Evolutionary conservation across 805 yeast genomes (phyloP).

Genomic region (Hemisphaericaspora nanyangensis): DNA sequence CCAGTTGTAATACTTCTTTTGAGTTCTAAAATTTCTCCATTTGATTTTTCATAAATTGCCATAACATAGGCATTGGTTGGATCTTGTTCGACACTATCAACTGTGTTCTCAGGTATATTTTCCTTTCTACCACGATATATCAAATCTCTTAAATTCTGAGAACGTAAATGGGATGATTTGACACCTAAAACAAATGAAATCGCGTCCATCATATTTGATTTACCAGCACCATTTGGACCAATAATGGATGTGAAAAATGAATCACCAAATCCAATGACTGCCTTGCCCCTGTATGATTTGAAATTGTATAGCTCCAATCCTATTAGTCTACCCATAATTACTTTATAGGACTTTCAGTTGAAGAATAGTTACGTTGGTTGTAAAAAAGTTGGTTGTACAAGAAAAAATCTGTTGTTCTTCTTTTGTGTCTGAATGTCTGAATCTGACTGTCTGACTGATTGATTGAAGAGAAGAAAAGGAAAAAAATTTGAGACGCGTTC

Average conservation of each 20-base stretch:
- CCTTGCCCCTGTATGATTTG: conserved; percentile 82
- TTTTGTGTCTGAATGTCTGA: too few relatives aligned
- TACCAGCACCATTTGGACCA: conserved; percentile 99
- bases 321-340: conserved; percentile 71
- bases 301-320: conserved; percentile 81
- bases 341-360: too few relatives aligned
- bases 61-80: conserved; percentile 66
- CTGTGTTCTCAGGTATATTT: conserved; percentile 11
- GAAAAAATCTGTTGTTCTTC: too few relatives aligned
- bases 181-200: conserved; percentile 92
- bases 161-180: conserved; percentile 68
- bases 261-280: conserved; percentile 77
- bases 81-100: conserved; percentile 23
- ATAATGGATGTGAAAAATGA: conserved; percentile 84
- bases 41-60: conserved; percentile 66
- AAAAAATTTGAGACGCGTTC: neutral
- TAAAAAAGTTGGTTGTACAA: neutral
- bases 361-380: too few relatives aligned
- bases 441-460: too few relatives aligned
- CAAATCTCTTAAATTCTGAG: conserved; percentile 68
- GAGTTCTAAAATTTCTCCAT: conserved; percentile 56
- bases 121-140: conserved; percentile 63
- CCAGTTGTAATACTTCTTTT: conserved; percentile 55
- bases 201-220: conserved; percentile 97
- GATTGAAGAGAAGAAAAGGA: too few relatives aligned